A percentile compares a stretch with the other conserved stretches of the same genome.
These are phyloP conservation scores for Rhynchospora pubera DNA, from an alignment of 176 grass and related monocot genomes.

Conservation along the genomic window DNA sequence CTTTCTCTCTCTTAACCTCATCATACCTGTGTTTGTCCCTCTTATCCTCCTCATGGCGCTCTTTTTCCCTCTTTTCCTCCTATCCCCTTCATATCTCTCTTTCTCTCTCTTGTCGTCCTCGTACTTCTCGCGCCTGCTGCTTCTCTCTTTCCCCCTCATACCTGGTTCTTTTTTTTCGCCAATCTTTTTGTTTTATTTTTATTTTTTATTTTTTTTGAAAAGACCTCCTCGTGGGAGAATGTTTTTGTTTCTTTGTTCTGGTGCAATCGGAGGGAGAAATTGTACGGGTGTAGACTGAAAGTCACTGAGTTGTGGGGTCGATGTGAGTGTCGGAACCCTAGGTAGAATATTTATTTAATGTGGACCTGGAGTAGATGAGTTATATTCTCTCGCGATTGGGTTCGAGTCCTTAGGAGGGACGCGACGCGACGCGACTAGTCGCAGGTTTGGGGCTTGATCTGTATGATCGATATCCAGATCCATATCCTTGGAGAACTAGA, in stretches of 20 bases:
- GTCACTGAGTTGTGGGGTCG: neutral
- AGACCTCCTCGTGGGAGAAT: no score
- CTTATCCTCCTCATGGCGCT: constrained; percentile 35
- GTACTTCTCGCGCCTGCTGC: constrained; percentile 41
- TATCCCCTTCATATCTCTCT: constrained; percentile 23
- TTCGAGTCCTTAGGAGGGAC: neutral
- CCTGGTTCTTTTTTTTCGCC: constrained; percentile 18
- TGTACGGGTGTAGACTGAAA: neutral
- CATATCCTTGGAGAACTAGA: neutral
- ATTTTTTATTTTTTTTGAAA: no score
- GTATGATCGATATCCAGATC: no score
- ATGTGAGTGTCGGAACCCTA: neutral
- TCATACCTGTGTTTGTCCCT: constrained; percentile 42
- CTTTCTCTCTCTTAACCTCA: constrained; percentile 62
- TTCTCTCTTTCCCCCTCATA: constrained; percentile 42
- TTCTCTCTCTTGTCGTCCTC: constrained; percentile 35
- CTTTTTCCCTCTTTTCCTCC: constrained; percentile 37
- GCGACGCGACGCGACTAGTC: constrained; percentile 1
- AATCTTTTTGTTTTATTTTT: constrained; percentile 30
- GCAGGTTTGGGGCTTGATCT: neutral
- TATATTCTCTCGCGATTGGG: neutral
- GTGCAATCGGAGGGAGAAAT: neutral
- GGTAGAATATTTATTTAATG: neutral
- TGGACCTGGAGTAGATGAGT: neutral
- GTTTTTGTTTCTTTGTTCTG: no score